A percentile compares a stretch with the other conserved stretches of the same genome.
Evolutionary conservation across 2,329 filamentous ascomycete species (phyloP).

Genomic region (Trichoderma sp.): DNA sequence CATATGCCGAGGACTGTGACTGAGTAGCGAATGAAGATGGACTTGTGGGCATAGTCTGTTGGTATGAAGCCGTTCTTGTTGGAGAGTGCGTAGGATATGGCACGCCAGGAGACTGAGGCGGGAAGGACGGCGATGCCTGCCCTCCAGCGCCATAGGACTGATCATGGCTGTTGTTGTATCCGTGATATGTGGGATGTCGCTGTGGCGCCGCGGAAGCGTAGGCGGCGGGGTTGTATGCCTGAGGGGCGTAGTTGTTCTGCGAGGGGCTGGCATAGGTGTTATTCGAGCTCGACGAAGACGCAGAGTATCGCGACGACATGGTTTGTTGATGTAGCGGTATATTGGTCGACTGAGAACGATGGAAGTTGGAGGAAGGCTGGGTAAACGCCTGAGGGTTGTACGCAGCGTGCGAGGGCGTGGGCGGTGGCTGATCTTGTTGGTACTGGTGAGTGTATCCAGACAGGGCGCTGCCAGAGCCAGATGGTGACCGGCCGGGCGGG

Average conservation of each 20-base stretch:
- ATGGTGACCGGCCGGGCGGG: slow-evolving; percentile 32
- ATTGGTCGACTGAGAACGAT: slow-evolving; percentile 51
- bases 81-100: slow-evolving; percentile 33
- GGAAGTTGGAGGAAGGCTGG: slow-evolving; percentile 31
- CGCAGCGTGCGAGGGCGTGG: slow-evolving; percentile 43
- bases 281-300: slow-evolving; percentile 35
- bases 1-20: slow-evolving; percentile 34
- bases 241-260: slow-evolving; percentile 49
- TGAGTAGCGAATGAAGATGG: slow-evolving; percentile 31
- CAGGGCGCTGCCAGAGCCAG: slow-evolving; percentile 47
- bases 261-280: slow-evolving; percentile 34
- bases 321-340: slow-evolving; percentile 47
- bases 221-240: slow-evolving; percentile 58
- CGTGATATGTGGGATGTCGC: slow-evolving; percentile 50
- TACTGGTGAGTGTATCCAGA: slow-evolving; percentile 53
- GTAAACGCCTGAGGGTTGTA: slow-evolving; percentile 73
- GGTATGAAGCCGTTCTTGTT: slow-evolving; percentile 37
- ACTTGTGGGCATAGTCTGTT: slow-evolving; percentile 39
- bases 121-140: slow-evolving; percentile 33
- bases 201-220: slow-evolving; percentile 53
- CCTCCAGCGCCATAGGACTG: slow-evolving; percentile 32
- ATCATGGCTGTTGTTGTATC: slow-evolving; percentile 43
- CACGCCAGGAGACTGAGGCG: slow-evolving; percentile 38
- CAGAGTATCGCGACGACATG: slow-evolving; percentile 35
- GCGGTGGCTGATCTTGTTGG: slow-evolving; percentile 45